phyloP scores from a whole-genome alignment of 352 stramenopile species.

The Phytophthora meadii region DNA sequence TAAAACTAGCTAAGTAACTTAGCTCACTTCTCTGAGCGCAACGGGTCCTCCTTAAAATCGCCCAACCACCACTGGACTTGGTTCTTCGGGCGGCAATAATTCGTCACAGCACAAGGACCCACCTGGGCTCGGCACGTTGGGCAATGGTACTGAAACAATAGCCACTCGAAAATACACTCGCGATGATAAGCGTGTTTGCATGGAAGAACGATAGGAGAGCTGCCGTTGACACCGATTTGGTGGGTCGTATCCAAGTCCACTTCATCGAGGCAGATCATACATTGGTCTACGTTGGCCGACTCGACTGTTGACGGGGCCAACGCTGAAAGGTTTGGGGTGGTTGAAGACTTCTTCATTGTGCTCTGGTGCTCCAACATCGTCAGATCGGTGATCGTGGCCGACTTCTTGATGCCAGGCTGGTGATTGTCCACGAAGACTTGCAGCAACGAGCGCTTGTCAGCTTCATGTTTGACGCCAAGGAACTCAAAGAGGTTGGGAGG shows the following conservation, averaged over 20 bases:
- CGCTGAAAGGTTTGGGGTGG: constrained; percentile 31
- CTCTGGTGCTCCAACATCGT: constrained; percentile 38
- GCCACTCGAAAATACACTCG: constrained; percentile 77
- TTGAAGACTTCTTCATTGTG: constrained; percentile 41
- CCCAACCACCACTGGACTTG: constrained; percentile 69
- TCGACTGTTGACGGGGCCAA: constrained; percentile 22
- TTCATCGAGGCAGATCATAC: constrained; percentile 61
- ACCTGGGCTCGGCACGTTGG: constrained; percentile 63
- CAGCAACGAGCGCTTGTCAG: constrained; percentile 65
- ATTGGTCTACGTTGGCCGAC: constrained; percentile 38
- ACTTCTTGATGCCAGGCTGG: constrained; percentile 44
- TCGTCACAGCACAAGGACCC: constrained; percentile 47
- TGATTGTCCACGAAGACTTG: constrained; percentile 75
- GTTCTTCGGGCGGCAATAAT: constrained; percentile 48
- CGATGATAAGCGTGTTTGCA: constrained; percentile 77
- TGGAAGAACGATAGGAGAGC: constrained; percentile 50
- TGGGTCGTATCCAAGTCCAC: constrained; percentile 30
- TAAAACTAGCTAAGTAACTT: too few species aligned
- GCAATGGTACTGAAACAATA: constrained; percentile 75
- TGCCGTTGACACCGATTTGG: constrained; percentile 27
- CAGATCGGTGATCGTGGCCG: constrained; percentile 27
- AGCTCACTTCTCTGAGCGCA: constrained; percentile 13
- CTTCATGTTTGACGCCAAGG: constrained; percentile 58
- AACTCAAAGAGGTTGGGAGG: constrained; percentile 64
- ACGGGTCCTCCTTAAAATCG: constrained; percentile 55